Conservation (phyloP, 2,329 filamentous ascomycete species). For the Ophiostoma fasciatum region DNA sequence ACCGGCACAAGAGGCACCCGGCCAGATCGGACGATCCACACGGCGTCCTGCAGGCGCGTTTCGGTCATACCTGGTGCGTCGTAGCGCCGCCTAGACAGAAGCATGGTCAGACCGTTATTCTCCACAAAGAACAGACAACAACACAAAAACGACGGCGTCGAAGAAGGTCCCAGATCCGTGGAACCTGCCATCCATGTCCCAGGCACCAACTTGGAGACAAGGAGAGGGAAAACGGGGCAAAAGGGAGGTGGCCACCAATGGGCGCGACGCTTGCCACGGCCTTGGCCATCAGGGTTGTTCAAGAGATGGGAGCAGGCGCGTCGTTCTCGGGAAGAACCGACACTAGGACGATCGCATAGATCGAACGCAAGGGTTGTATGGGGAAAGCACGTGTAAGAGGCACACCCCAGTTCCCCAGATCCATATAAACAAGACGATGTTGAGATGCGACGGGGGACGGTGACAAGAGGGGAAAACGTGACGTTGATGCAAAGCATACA, state of each 20-base stretch:
- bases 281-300: slow-evolving; percentile 11
- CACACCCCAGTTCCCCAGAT: slow-evolving; percentile 1
- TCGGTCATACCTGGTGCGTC: slow-evolving; percentile 54
- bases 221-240: neutral
- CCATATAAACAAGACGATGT: slow-evolving; percentile 3
- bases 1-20: neutral
- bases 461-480: neutral
- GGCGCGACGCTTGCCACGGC: slow-evolving; percentile 1
- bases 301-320: neutral
- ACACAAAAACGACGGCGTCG: slow-evolving; percentile 9
- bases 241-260: slow-evolving; percentile 3
- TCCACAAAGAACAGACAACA: slow-evolving; percentile 8
- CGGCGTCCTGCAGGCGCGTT: slow-evolving; percentile 10
- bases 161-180: neutral
- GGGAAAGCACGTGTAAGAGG: neutral
- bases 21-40: slow-evolving; percentile 1
- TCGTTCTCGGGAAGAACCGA: slow-evolving; percentile 8
- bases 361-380: neutral
- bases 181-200: slow-evolving; percentile 2
- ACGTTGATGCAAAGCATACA: slow-evolving; percentile 2
- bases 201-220: neutral
- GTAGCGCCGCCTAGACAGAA: slow-evolving; percentile 51
- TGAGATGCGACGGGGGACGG: slow-evolving; percentile 8
- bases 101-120: slow-evolving; percentile 15
- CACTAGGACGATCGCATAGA: slow-evolving; percentile 3